Conservation (phyloP, 2,329 filamentous ascomycete species). For the Phyllosticta citribraziliensis region DNA sequence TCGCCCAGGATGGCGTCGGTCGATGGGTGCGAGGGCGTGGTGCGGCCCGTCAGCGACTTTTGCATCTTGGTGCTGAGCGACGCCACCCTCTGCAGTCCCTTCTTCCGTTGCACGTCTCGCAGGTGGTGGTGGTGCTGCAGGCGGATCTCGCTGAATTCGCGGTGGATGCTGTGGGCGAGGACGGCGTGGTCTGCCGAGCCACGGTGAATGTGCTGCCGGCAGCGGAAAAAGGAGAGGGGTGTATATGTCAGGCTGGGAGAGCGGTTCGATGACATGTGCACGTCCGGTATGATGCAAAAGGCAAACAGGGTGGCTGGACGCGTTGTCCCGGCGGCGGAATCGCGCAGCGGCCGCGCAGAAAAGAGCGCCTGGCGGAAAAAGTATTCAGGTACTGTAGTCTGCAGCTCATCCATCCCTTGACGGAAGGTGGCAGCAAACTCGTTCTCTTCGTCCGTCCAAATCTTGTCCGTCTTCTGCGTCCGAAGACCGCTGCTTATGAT, state of each 20-base stretch:
- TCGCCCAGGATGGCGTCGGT: neutral
- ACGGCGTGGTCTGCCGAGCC: conserved; percentile 37
- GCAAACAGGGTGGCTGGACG: conserved; percentile 14
- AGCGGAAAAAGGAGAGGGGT: conserved; percentile 36
- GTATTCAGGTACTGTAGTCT: conserved; percentile 26
- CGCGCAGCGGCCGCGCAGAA: conserved; percentile 30
- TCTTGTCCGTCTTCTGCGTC: conserved; percentile 6
- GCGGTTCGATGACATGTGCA: conserved; percentile 26
- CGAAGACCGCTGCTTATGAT: conserved; percentile 3
- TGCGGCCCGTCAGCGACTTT: neutral
- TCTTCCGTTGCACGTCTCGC: neutral
- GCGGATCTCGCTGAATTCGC: conserved; percentile 31
- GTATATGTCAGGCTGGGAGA: conserved; percentile 23
- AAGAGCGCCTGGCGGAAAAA: conserved; percentile 35
- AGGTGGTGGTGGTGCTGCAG: neutral
- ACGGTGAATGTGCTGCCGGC: conserved; percentile 33
- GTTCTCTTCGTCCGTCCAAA: conserved; percentile 20
- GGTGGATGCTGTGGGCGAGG: conserved; percentile 35
- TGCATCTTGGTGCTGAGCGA: conserved; percentile 4
- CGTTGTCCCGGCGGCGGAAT: conserved; percentile 6
- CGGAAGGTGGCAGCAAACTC: conserved; percentile 28
- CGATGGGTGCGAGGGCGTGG: neutral
- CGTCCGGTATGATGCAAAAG: conserved; percentile 36
- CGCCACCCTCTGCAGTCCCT: conserved; percentile 4
- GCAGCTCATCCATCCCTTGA: conserved; percentile 21